Base-by-base conservation (phyloP, 2,329 filamentous ascomycete species). In the Berkeleyomyces rouxiae region DNA sequence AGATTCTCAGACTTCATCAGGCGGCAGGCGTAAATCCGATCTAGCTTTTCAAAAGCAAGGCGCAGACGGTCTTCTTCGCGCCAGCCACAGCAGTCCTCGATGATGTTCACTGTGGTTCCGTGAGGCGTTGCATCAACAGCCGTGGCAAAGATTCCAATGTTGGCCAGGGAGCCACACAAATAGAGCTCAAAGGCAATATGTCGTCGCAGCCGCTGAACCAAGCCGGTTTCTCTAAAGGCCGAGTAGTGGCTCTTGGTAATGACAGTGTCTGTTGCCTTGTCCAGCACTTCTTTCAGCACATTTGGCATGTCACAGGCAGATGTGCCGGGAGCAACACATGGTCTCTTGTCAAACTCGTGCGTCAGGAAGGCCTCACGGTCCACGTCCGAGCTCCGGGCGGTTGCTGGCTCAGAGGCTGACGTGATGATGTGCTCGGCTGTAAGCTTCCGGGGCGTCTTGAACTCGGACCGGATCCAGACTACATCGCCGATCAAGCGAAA, bases 31-130 rank as follows among this genome's bases (percentile, higher is more conserved):
- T 91, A 87, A 60, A 88, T 81, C 49, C 89, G 82, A 1, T 82
- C 78, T 71, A 96, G 85, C 62, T 83, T 82, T 61, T 80, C 79
- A 67, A 95, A 76, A 0, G 91, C 87, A 66, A 82, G 78, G 53
- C 82, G 76, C 68, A 95, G 90, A 51, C 89, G 82, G 16, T 76
- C 72, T 64, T 84, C 81, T 67, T 78, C 84, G 57, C 88, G 83
- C 69, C 86, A 96, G 9, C 90, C 91, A 62, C 95, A 83, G 71
- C 91, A 96, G 71, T 97, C 90, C 61, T 93, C 85, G 46, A 97
- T 77, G 10, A 97, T 77, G 4, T 87, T 93, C 69, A 96, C 89
- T n/a, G 83, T 79, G 69, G 95, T 84, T 3, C 91, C 93, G 72
- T 96, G 87, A 23, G 87, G 82, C 1, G 89, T 91, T 9, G 92